Percentiles rank a stretch among this genome's conserved stretches.
These are phyloP conservation scores for Sordariomycetes sp. DNA, from an alignment of 2,329 filamentous ascomycete genomes.

Conservation along the genomic window DNA sequence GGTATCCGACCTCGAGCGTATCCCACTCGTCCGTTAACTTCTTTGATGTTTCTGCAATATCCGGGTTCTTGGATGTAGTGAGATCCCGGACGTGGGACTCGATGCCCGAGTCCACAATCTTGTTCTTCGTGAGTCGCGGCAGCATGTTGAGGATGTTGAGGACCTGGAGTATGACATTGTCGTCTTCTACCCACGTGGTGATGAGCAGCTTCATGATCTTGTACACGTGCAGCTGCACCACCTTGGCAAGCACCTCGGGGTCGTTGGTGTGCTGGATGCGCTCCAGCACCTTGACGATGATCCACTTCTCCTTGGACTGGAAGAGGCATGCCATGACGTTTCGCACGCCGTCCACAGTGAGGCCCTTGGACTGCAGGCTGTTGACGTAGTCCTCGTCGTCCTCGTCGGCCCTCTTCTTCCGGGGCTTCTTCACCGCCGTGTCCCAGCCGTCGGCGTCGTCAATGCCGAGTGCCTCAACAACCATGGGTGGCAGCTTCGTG, in stretches of 20 bases:
- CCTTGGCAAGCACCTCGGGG: constrained; percentile 72
- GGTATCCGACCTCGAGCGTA: constrained; percentile 79
- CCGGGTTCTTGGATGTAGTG: constrained; percentile 53
- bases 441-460: constrained; percentile 90
- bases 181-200: constrained; percentile 74
- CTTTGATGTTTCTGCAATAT: constrained; percentile 59
- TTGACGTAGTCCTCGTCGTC: constrained; percentile 95
- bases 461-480: constrained; percentile 90
- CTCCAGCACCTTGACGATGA: constrained; percentile 83
- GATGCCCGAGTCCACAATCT: constrained; percentile 93
- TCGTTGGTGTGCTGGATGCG: constrained; percentile 82
- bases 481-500: constrained; percentile 78
- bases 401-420: constrained; percentile 83
- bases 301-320: constrained; percentile 99
- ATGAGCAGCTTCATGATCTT: constrained; percentile 84
- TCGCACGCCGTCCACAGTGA: constrained; percentile 73
- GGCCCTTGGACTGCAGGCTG: constrained; percentile 64
- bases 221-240: constrained; percentile 95
- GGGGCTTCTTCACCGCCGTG: constrained; percentile 75
- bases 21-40: constrained; percentile 74
- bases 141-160: constrained; percentile 81
- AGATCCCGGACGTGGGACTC: constrained; percentile 67
- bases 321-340: constrained; percentile 95
- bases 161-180: constrained; percentile 80
- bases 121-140: constrained; percentile 86